Conservation (phyloP, 495 filamentous ascomycete species). For the Hypoxylon lienhwacheense region DNA sequence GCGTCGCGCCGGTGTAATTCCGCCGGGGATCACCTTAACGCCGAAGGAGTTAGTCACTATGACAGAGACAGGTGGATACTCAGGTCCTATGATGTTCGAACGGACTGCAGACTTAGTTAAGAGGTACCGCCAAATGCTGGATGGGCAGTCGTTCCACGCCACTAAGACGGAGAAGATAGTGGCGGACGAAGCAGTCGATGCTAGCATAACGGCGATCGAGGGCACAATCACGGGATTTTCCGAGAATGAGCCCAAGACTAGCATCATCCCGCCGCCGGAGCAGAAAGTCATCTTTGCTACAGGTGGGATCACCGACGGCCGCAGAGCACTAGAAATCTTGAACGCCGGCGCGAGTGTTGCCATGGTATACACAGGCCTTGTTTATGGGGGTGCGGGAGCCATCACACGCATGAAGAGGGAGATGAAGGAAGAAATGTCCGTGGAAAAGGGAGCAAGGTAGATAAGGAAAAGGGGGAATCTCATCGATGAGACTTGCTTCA, state of each 20-base stretch:
- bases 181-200: constrained; percentile 39
- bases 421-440: constrained; percentile 59
- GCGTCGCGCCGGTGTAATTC: constrained; percentile 67
- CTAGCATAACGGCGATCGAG: constrained; percentile 32
- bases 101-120: constrained; percentile 74
- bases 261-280: constrained; percentile 17
- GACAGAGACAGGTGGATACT: constrained; percentile 82
- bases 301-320: constrained; percentile 84
- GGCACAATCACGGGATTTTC: constrained; percentile 35
- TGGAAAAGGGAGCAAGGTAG: constrained; percentile 9
- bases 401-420: constrained; percentile 85
- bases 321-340: constrained; percentile 74
- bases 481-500: constrained; percentile 1
- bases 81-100: constrained; percentile 83
- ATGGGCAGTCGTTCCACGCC: constrained; percentile 48
- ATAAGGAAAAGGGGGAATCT: not conserved
- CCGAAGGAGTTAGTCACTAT: constrained; percentile 66
- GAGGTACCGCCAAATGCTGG: constrained; percentile 74
- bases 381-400: constrained; percentile 84
- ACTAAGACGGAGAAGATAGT: constrained; percentile 23
- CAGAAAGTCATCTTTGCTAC: constrained; percentile 89
- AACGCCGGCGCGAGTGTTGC: constrained; percentile 86
- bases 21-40: constrained; percentile 63
- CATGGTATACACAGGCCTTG: constrained; percentile 78
- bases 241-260: constrained; percentile 29